Percentiles rank a stretch among this genome's conserved stretches.
These are phyloP conservation scores for Candida chauliodis DNA, from an alignment of 805 yeast species.

Conservation along the genomic window DNA sequence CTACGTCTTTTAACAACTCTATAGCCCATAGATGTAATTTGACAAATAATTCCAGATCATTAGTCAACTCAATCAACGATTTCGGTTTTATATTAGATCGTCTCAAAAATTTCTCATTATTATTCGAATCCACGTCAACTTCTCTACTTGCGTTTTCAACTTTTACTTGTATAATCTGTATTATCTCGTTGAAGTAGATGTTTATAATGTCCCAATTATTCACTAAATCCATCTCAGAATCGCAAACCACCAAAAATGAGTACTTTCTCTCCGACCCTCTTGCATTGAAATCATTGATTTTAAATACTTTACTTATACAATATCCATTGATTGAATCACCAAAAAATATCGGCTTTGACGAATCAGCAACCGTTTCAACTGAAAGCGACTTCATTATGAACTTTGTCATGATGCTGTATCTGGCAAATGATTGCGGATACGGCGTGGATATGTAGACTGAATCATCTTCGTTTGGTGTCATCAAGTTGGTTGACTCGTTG, in stretches of 20 bases:
- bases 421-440: constrained; percentile 47
- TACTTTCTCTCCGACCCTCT: constrained; percentile 74
- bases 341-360: constrained; percentile 56
- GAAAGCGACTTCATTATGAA: constrained; percentile 62
- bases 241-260: constrained; percentile 54
- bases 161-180: constrained; percentile 27
- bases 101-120: constrained; percentile 54
- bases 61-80: constrained; percentile 51
- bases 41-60: constrained; percentile 51
- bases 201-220: constrained; percentile 52
- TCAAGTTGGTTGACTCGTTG: constrained; percentile 20
- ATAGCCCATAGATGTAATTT: constrained; percentile 65
- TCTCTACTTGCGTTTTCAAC: constrained; percentile 14
- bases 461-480: constrained; percentile 5
- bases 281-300: constrained; percentile 60
- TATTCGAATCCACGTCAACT: constrained; percentile 22
- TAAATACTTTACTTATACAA: constrained; percentile 58
- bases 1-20: constrained; percentile 40
- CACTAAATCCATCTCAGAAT: constrained; percentile 50
- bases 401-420: constrained; percentile 55
- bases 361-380: constrained; percentile 61
- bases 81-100: constrained; percentile 54
- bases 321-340: constrained; percentile 63
- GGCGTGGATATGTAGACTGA: constrained; percentile 49
- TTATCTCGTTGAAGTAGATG: constrained; percentile 27